These are phyloP conservation scores for Metschnikowia sp. DNA, from an alignment of 805 yeast genomes.

Conservation along the genomic window DNA sequence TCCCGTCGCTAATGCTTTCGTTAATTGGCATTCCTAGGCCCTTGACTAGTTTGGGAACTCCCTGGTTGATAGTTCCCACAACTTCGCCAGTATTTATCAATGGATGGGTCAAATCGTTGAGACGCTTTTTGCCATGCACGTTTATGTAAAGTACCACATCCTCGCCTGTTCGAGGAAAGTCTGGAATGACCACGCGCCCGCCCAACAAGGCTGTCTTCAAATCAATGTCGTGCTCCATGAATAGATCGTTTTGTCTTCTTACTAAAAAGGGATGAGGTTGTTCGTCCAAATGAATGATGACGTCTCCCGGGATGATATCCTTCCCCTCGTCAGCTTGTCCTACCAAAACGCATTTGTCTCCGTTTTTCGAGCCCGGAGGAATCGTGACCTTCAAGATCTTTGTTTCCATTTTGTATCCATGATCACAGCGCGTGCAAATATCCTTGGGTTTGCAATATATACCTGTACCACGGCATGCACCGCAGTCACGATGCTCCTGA, in stretches of 20 bases:
- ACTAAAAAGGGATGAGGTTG: slow-evolving; percentile 35
- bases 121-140: slow-evolving; percentile 28
- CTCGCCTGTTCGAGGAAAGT: slow-evolving; percentile 33
- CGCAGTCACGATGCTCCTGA: slow-evolving; percentile 32
- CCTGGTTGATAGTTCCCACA: slow-evolving; percentile 53
- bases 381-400: slow-evolving; percentile 52
- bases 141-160: slow-evolving; percentile 30
- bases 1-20: slow-evolving; percentile 19
- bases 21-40: slow-evolving; percentile 63
- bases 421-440: slow-evolving; percentile 24
- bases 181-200: slow-evolving; percentile 41
- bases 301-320: slow-evolving; percentile 62
- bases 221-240: slow-evolving; percentile 44
- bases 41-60: slow-evolving; percentile 44
- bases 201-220: slow-evolving; percentile 55
- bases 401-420: slow-evolving; percentile 44
- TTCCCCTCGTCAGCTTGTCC: slow-evolving; percentile 66
- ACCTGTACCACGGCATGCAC: slow-evolving; percentile 37
- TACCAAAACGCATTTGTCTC: slow-evolving; percentile 50
- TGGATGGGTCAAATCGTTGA: slow-evolving; percentile 12
- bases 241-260: slow-evolving; percentile 44
- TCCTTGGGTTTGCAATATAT: slow-evolving; percentile 20
- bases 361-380: slow-evolving; percentile 53
- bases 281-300: slow-evolving; percentile 51
- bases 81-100: slow-evolving; percentile 28